Conservation (phyloP, 257 asterid species). For the Solanum clarkiae region DNA sequence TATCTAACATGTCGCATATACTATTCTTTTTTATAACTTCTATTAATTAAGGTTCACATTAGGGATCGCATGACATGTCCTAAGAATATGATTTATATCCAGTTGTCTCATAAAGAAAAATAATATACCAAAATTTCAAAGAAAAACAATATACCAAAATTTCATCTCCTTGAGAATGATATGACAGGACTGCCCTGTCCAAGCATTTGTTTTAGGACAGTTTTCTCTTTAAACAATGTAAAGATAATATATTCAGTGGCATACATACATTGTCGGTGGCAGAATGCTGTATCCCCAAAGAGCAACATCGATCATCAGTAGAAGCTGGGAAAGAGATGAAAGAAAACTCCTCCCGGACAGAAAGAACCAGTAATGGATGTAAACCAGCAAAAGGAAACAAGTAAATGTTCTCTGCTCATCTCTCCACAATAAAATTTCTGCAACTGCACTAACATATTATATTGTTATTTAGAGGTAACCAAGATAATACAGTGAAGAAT, state of each 20-base stretch:
- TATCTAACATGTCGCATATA: neutral
- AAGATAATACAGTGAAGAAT: neutral
- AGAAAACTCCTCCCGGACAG: conserved; percentile 61
- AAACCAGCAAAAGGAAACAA: conserved; percentile 42
- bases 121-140: neutral
- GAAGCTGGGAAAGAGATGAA: conserved; percentile 61
- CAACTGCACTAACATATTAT: conserved; percentile 46
- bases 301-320: conserved; percentile 39
- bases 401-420: conserved; percentile 67
- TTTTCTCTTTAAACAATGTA: neutral
- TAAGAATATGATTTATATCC: neutral
- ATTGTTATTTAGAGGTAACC: conserved; percentile 8
- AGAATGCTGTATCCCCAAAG: conserved; percentile 52
- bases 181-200: neutral
- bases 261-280: conserved; percentile 56
- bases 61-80: neutral
- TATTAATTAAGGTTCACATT: neutral
- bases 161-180: neutral
- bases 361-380: conserved; percentile 78
- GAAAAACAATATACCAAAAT: neutral
- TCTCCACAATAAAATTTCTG: conserved; percentile 92
- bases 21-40: neutral
- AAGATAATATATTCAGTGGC: neutral
- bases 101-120: neutral
- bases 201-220: neutral